These are phyloP conservation scores for Fomitopsis pulvina DNA, from an alignment of 768 basidiomycete genomes.

Conservation along the genomic window DNA sequence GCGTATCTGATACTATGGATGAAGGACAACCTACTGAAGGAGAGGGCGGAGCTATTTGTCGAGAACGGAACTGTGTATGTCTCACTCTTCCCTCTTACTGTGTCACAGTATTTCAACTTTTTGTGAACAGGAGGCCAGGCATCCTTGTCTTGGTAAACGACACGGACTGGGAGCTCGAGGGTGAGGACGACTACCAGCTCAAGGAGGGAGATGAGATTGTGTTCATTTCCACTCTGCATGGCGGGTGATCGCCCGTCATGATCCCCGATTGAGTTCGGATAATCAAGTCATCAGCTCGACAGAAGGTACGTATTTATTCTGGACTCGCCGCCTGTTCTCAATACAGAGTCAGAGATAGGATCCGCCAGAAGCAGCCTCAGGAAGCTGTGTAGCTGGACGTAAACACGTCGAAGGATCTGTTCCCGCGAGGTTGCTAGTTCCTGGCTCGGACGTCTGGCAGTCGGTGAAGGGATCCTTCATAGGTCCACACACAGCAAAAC, in stretches of 20 bases:
- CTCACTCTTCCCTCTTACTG: not conserved
- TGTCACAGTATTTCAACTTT: too few relatives aligned
- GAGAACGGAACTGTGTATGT: conserved; percentile 84
- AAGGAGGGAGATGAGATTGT: conserved; percentile 83
- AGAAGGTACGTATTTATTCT: too few relatives aligned
- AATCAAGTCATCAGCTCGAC: too few relatives aligned
- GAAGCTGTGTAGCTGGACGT: too few relatives aligned
- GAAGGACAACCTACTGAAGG: conserved; percentile 69
- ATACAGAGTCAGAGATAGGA: too few relatives aligned
- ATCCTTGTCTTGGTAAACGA: conserved; percentile 97
- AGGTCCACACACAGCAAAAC: too few relatives aligned
- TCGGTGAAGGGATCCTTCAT: too few relatives aligned
- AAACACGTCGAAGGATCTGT: too few relatives aligned
- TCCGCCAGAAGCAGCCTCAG: too few relatives aligned
- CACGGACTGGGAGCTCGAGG: conserved; percentile 96
- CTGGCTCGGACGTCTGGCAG: too few relatives aligned
- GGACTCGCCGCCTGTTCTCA: too few relatives aligned
- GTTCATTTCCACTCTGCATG: conserved; percentile 95
- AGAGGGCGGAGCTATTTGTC: conserved; percentile 83
- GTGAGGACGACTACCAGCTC: conserved; percentile 81
- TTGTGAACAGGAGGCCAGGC: conserved; percentile 71
- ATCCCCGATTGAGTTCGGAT: not conserved
- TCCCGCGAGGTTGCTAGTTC: too few relatives aligned
- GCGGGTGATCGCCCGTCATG: conserved; percentile 44
- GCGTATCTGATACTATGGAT: conserved; percentile 76